phyloP scores from a whole-genome alignment of 164 flowering plant species.

The Chimonanthus praecox region DNA sequence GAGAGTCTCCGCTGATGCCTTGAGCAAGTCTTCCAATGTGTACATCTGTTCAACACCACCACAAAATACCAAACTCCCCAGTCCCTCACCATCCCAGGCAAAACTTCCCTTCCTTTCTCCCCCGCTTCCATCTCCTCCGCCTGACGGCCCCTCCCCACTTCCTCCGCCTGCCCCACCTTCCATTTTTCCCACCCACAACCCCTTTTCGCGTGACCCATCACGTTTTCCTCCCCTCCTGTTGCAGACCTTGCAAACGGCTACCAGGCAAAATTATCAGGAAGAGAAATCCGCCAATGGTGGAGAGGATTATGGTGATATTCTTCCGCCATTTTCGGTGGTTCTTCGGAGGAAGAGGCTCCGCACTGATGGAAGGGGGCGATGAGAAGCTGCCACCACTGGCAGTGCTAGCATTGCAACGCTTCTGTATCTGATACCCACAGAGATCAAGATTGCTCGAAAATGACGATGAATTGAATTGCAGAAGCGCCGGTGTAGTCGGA shows the following conservation, averaged over 20 bases:
- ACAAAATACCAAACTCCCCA: conserved; percentile 74
- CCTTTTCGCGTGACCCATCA: conserved; percentile 16
- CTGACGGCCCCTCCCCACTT: conserved; percentile 12
- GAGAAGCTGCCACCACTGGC: background rate
- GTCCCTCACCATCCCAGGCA: conserved; percentile 68
- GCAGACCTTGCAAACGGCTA: conserved; percentile 9
- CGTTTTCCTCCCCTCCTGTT: conserved; percentile 6
- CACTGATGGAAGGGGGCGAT: conserved; percentile 1
- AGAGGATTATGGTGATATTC: conserved; percentile 26
- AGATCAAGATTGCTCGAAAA: conserved; percentile 48
- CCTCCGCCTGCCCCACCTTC: conserved; percentile 16
- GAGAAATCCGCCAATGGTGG: conserved; percentile 39
- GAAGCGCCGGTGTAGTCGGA: conserved; percentile 53
- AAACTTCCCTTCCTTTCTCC: conserved; percentile 40
- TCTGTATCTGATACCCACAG: conserved; percentile 50
- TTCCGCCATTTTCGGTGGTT: conserved; percentile 4
- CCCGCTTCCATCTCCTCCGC: conserved; percentile 27
- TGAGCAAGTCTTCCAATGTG: conserved; percentile 68
- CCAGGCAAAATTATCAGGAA: conserved; percentile 24
- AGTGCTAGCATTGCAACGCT: conserved; percentile 23
- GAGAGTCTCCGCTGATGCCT: conserved; percentile 89
- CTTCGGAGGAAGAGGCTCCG: conserved; percentile 8
- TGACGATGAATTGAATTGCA: conserved; percentile 56
- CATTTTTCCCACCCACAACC: conserved; percentile 4
- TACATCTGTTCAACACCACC: conserved; percentile 71